phyloP scores from a whole-genome alignment of 441 rosid species.

The Populus hybrid region DNA sequence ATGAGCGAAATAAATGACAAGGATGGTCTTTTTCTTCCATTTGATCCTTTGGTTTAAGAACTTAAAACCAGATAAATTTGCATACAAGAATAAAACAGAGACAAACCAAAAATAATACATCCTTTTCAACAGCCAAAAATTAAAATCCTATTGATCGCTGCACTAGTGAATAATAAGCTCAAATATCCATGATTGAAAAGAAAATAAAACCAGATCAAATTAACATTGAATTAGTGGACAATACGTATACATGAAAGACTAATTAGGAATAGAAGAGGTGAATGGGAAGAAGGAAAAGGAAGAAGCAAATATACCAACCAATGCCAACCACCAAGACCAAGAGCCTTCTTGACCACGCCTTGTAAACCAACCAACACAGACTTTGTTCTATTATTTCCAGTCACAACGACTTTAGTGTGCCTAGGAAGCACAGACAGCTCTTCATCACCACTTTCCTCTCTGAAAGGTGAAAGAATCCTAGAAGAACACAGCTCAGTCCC shows the following conservation, averaged over 20 bases:
- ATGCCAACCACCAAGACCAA: slow-evolving; percentile 92
- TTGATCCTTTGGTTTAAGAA: background rate
- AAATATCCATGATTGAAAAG: background rate
- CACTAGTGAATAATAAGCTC: background rate
- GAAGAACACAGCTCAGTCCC: slow-evolving; percentile 52
- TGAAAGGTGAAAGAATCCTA: slow-evolving; percentile 50
- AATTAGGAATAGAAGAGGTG: background rate
- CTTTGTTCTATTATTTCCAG: slow-evolving; percentile 81
- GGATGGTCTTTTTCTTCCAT: background rate
- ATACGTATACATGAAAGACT: background rate
- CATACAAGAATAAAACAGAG: background rate
- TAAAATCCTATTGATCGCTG: background rate
- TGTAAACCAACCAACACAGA: slow-evolving; percentile 78
- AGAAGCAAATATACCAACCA: slow-evolving; percentile 56
- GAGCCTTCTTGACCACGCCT: slow-evolving; percentile 85
- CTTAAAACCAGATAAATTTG: background rate
- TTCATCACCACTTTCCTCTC: slow-evolving; percentile 58
- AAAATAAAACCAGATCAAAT: background rate
- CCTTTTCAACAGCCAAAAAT: too few relatives aligned
- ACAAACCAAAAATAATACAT: too few relatives aligned
- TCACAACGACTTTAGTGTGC: slow-evolving; percentile 73
- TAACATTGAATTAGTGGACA: background rate
- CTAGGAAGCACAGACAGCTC: slow-evolving; percentile 76
- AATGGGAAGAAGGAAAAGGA: background rate
- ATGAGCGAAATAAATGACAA: background rate